Conservation (phyloP, 1,284 basidiomycete genomes). For the Ustilago cynodontis region DNA sequence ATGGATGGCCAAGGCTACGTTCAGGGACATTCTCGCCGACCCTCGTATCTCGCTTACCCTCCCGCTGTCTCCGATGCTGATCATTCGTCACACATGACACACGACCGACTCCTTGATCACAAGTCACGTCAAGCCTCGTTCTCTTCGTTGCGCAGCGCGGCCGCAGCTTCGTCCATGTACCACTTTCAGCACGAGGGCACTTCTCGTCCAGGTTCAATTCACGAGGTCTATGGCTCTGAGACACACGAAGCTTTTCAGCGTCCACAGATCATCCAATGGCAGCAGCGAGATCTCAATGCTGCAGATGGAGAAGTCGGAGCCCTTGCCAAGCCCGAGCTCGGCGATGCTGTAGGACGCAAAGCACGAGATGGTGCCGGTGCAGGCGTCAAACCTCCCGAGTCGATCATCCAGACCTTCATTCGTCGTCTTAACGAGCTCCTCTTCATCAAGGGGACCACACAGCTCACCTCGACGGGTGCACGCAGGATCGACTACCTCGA, state of each 20-base stretch:
- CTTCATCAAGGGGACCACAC: slow-evolving; percentile 52
- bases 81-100: slow-evolving; percentile 22
- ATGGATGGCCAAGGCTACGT: background rate
- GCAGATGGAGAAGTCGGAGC: slow-evolving; percentile 52
- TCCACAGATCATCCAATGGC: slow-evolving; percentile 59
- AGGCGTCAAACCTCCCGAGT: slow-evolving; percentile 40
- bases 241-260: slow-evolving; percentile 39
- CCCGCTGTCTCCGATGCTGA: slow-evolving; percentile 10
- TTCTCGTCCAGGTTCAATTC: slow-evolving; percentile 33
- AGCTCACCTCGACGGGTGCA: slow-evolving; percentile 54
- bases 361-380: slow-evolving; percentile 35
- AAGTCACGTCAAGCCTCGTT: slow-evolving; percentile 17
- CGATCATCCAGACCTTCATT: slow-evolving; percentile 21
- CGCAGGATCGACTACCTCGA: slow-evolving; percentile 64
- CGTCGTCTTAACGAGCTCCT: slow-evolving; percentile 40
- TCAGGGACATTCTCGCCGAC: background rate
- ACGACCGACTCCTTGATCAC: slow-evolving; percentile 18
- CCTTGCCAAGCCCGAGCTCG: slow-evolving; percentile 49
- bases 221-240: slow-evolving; percentile 33
- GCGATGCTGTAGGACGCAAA: slow-evolving; percentile 46
- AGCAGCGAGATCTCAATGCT: slow-evolving; percentile 48
- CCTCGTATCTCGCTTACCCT: slow-evolving; percentile 10
- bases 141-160: slow-evolving; percentile 24
- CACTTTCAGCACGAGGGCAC: slow-evolving; percentile 51
- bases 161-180: slow-evolving; percentile 24